Evolutionary conservation across 2,329 filamentous ascomycete species (phyloP), one percentile per base, ranked within the genome.

Genomic region (Aaosphaeria arxii): DNA sequence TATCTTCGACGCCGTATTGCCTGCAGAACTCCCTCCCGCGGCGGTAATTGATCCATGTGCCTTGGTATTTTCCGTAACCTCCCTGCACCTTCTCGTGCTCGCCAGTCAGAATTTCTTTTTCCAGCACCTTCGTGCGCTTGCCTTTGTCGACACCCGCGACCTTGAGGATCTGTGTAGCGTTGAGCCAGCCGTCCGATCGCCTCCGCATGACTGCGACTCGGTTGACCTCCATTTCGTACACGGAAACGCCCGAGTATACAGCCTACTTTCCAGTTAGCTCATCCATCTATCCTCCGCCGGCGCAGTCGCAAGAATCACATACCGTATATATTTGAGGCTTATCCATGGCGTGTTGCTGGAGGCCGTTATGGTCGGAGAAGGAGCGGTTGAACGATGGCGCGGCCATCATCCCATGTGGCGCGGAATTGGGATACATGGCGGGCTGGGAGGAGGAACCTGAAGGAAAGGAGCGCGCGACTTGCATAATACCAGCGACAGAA

Each of bases 151-250:
- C 91, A 44, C 91, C 91, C 33, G 94, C 94, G 33, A 97, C 91
- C 67, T 99, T 99, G 56, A 99, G 82, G 57, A 99, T 97, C 71
- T 99, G 94, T 0, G 94, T 99, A 45, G 94, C 94, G 74, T 99
- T 99, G 57, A 99, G 80, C 89, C 92, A 97, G 57, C 90, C 92
- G 71, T 99, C 94, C 58, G 88, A 87, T 55, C 94, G 87, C 49
- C 94, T 86, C 69, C 94, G 89, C 94, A 99, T 99, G 44, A 97
- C 91, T 28, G 91, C 90, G 56, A 99, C 79, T 41, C 83, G 84
- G 68, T 96, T 95, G 52, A 97, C 88, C 70, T 96, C 91, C 91
- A 97, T 96, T 73, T 99, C 94, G 75, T 97, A 99, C 11, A 99
- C 94, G 52, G 92, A 87, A 41, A 97, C 90, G 57, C 91, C 91